phyloP scores from a whole-genome alignment of 495 filamentous ascomycete species.

The Penicillium malachiteum region DNA sequence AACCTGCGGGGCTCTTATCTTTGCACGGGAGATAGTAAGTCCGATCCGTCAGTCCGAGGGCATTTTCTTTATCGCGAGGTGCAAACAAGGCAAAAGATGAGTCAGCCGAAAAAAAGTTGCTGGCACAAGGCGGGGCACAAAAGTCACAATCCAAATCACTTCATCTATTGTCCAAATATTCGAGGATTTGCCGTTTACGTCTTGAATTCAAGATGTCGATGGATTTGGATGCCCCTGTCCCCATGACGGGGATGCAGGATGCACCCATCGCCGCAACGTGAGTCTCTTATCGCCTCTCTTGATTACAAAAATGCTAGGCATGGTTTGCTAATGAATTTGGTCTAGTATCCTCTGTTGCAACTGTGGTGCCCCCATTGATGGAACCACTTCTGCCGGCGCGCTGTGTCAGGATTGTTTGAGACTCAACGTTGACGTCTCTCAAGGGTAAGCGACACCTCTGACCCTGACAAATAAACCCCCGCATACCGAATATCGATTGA shows the following conservation, averaged over 20 bases:
- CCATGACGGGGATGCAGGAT: conserved; percentile 50
- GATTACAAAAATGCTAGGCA: conserved; percentile 9
- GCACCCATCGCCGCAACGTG: conserved; percentile 59
- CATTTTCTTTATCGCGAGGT: not conserved
- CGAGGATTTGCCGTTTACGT: conserved; percentile 6
- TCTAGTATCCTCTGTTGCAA: conserved; percentile 88
- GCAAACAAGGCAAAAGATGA: conserved; percentile 32
- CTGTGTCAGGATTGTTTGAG: conserved; percentile 94
- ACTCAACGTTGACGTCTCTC: conserved; percentile 87
- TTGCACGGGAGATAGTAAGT: not conserved
- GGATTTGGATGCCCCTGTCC: conserved; percentile 66
- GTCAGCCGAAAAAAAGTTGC: conserved; percentile 23
- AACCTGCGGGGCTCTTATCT: no score
- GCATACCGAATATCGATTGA: not conserved
- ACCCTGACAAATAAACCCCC: not conserved
- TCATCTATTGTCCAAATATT: conserved; percentile 9
- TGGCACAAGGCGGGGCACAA: conserved; percentile 27
- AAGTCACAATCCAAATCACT: conserved; percentile 21
- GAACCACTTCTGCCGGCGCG: conserved; percentile 80
- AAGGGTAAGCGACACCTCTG: conserved; percentile 44
- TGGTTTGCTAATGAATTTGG: conserved; percentile 7
- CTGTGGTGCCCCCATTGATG: conserved; percentile 91
- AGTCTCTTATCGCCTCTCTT: conserved; percentile 24
- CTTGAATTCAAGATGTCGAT: conserved; percentile 56
- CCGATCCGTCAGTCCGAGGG: not conserved